phyloP scores from a whole-genome alignment of 352 stramenopile species.

The Pythium folliculosum region DNA sequence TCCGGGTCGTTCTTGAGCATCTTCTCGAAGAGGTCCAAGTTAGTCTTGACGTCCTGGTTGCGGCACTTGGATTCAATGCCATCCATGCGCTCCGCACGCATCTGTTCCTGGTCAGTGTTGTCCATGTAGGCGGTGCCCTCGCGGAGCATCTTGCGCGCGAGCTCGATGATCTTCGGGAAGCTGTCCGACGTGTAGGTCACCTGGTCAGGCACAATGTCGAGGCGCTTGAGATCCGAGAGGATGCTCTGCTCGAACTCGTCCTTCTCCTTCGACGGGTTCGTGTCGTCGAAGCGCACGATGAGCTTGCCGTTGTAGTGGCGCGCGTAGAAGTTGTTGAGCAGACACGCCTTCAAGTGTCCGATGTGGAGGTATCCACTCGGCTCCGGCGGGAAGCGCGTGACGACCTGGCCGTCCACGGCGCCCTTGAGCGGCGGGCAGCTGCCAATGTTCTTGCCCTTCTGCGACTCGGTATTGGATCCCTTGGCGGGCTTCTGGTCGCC shows the following conservation, averaged over 20 bases:
- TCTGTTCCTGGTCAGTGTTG: conserved; percentile 98
- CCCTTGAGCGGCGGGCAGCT: conserved; percentile 94
- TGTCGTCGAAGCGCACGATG: conserved; percentile 99
- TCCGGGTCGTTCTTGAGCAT: conserved; percentile 93
- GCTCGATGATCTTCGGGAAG: conserved; percentile 95
- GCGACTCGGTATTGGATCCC: conserved; percentile 29
- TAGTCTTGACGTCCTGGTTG: conserved; percentile 80
- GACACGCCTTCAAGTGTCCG: conserved; percentile 98
- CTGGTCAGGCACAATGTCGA: conserved; percentile 80
- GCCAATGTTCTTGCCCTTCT: conserved; percentile 84
- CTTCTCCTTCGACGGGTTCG: conserved; percentile 99
- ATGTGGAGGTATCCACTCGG: conserved; percentile 99
- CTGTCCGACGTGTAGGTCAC: conserved; percentile 98
- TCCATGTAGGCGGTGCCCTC: conserved; percentile 99
- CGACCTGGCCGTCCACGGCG: conserved; percentile 93
- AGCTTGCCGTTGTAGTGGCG: conserved; percentile 97
- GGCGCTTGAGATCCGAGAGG: conserved; percentile 84
- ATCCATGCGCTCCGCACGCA: conserved; percentile 96
- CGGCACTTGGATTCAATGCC: conserved; percentile 91
- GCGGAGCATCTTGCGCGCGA: conserved; percentile 93
- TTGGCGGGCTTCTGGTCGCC: conserved; percentile 30
- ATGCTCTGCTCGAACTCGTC: conserved; percentile 98
- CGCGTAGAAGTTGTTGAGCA: conserved; percentile 99
- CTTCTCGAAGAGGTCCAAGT: conserved; percentile 95
- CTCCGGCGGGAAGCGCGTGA: conserved; percentile 99